Evolutionary conservation across 257 asterid species (phyloP).

Genomic region (Leonotis leonurus): DNA sequence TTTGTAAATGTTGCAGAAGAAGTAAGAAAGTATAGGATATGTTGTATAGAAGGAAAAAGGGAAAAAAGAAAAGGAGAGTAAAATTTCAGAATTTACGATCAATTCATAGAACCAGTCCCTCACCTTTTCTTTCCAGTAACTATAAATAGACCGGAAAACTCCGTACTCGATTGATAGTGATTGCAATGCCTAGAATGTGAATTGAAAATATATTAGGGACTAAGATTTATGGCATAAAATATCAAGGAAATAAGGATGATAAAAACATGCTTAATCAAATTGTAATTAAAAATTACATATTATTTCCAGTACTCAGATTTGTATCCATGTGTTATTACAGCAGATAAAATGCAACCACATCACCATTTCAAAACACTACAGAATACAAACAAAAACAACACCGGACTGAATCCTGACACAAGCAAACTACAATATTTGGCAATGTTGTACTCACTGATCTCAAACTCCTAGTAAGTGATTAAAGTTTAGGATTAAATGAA

Average conservation of each 20-base stretch:
- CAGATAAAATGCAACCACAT: not conserved
- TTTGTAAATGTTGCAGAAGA: no score
- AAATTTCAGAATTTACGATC: not conserved
- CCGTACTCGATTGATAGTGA: constrained; percentile 79
- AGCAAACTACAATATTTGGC: not conserved
- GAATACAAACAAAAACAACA: not conserved
- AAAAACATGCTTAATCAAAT: not conserved
- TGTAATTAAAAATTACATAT: not conserved
- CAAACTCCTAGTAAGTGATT: no score
- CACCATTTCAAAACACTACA: not conserved
- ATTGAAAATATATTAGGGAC: constrained; percentile 25
- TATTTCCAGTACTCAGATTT: not conserved
- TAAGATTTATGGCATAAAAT: not conserved
- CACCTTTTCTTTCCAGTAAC: constrained; percentile 95
- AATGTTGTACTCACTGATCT: no score
- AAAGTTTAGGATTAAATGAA: no score
- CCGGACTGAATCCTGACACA: not conserved
- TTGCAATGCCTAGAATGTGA: constrained; percentile 72
- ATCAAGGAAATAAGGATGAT: not conserved
- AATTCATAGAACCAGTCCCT: not conserved
- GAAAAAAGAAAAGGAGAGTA: not conserved
- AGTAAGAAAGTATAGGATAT: no score
- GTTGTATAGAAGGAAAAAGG: no score
- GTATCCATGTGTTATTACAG: no score
- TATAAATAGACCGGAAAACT: constrained; percentile 83